Evolutionary conservation across 2,329 filamentous ascomycete genomes (phyloP), one percentile per base, ranked within the genome.

Genomic region (Fusarium secorum): DNA sequence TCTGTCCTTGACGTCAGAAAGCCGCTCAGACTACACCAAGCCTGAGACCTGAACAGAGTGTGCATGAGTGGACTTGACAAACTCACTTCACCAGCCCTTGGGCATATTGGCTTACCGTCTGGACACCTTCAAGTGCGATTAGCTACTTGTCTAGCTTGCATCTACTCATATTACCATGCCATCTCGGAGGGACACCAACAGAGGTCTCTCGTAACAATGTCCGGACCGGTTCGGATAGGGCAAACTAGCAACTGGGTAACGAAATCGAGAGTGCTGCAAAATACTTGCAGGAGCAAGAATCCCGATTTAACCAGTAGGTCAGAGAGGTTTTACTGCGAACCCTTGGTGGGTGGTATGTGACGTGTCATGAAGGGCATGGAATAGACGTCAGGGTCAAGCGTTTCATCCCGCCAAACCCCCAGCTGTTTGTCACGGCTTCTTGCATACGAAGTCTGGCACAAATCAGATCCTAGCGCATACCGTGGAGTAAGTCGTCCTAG

Each of bases 311-410:
- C 54, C 60, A 69, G 42, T 56, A 54, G 46, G 41, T 42, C 57
- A 62, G 61, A 38, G 64, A 60, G 68, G 60, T 55, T 63, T 66
- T 66, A 66, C 66, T 74, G 63, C 68, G 69, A 73, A 74, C 68
- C 67, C 69, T 63, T 51, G 61, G 71, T 65, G 61, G 64, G 51
- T 60, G 59, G 72, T 61, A 74, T 74, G 44, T 77, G 75, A 77
- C 75, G 74, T 75, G 75, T 77, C 75, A 74, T 60, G 68, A 66
- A 68, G 60, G 55, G 68, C 70, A 71, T 72, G 71, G 57, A 73
- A 69, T 64, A 63, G 71, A 71, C 63, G 60, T 60, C 59, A 67
- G 39, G 63, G 62, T 69, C 64, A 76, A 65, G 64, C 61, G 74
- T 77, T 75, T 77, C 74, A 77, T 74, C 71, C 74, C 65, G 60